Evolutionary conservation across 1,284 basidiomycete genomes (phyloP), one percentile per base, ranked within the genome.

Genomic region (Psilocybe mexicana): DNA sequence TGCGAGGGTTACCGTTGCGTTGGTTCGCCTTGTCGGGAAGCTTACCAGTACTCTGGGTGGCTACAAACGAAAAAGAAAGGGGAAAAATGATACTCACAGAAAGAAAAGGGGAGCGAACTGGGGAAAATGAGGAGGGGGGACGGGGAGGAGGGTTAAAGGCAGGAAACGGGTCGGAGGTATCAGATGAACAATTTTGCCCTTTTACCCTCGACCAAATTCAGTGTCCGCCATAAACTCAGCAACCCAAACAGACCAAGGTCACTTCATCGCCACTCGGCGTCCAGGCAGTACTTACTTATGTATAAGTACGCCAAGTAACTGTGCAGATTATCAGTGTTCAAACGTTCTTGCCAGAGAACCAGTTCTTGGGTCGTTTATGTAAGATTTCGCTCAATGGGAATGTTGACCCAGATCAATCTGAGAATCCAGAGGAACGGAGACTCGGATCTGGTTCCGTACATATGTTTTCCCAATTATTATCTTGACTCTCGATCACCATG

Each of bases 181-280:
- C 28, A 33, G 52, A 53, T 46, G 30, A 26, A 23, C 12, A 30
- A 10, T 42, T 50, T 30, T 35, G 28, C 35, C 24, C 43, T 57
- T 18, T 42, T 62, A 48, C 14, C 46, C 46, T n/a, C 30, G 28
- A 18, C 10, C 24, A 48, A 18, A 35, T 70, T 73, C 59, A 66
- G 59, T 64, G 67, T 70, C 72, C 69, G 71, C 64, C 61, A 62
- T 36, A 70, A 68, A 60, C 58, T 60, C 63, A 59, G 63, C 25
- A 33, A 58, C 59, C 55, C 61, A 63, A 62, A 61, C 60, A 43
- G 10, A 45, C 26, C 30, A 33, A 33, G 30, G 30, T 33, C 30
- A 33, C 7, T 6, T 45, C 26, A 11, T 8, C 6, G 38, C 38
- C 38, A 40, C 38, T 40, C 38, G 10, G 38, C 38, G 12, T 40